Base-by-base conservation (phyloP, 768 basidiomycete species). In the Steccherinum ochraceum region DNA sequence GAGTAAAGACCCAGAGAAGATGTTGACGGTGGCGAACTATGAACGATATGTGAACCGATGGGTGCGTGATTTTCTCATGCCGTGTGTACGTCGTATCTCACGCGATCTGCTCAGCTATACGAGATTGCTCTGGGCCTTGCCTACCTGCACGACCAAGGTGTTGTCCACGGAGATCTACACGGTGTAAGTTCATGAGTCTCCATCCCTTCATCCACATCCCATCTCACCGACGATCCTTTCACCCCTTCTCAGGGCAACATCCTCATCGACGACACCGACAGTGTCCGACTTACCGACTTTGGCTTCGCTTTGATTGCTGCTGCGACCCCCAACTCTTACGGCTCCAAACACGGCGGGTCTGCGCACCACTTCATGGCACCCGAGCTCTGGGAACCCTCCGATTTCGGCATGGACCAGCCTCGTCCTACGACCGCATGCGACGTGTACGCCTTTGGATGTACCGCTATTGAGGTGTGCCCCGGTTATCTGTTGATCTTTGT, bases 141-240 rank as follows among this genome's bases (percentile, higher is more conserved):
- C 4, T 53, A 53, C 24, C 24, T 53, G 3, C 52, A 53, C 23
- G 12, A 4, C 18, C 46, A 53, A 25, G 46, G 46, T 5, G 20
- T 53, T 3, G 52, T 44, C 4, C 52, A 53, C 30, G 52, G 52
- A 5, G 52, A 53, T 21, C 26, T 53, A 4, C 46, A 46, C 24
- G 52, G 52, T 13, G 52, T 53, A 44, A 3, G 52, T 53, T 20
- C 18, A n/a, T 23, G 13, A 5, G 21, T 39, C 5, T n/a, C 25
- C 11, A 35, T 7, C 7, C 30, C 30, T 7, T 35, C 30, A 35
- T 16, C 16, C 7, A 35, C 30, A n/a, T 26, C n/a, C 4, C 19
- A n/a, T n/a, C n/a, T n/a, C n/a, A n/a, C n/a, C n/a, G n/a, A n/a
- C n/a, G n/a, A n/a, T 19, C 12, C n/a, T n/a, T 21, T 51, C 19